Conservation (phyloP, 176 grass and related monocot species). For the Avena atlantica region DNA sequence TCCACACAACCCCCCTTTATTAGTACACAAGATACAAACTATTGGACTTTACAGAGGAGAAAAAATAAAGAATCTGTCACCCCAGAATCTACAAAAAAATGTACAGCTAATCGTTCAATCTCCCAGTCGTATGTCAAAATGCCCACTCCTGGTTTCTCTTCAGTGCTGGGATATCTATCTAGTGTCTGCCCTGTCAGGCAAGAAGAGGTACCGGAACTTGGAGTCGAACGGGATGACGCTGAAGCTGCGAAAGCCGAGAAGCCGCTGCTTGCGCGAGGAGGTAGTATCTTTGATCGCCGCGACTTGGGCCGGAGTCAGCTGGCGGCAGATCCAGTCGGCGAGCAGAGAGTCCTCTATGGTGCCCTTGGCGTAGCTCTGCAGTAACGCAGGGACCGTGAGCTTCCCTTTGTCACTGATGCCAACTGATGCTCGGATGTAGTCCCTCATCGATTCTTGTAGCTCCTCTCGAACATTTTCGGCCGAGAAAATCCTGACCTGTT, state of each 20-base stretch:
- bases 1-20: neutral
- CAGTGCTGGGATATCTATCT: neutral
- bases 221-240: conserved; percentile 68
- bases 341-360: conserved; percentile 86
- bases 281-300: conserved; percentile 60
- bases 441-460: conserved; percentile 80
- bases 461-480: conserved; percentile 56
- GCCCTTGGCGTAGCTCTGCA: conserved; percentile 85
- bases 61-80: conserved; percentile 10
- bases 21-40: neutral
- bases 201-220: conserved; percentile 82
- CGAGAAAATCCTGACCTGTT: conserved; percentile 84
- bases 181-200: conserved; percentile 43
- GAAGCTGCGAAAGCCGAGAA: conserved; percentile 74
- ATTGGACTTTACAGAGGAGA: conserved; percentile 33
- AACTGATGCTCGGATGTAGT: conserved; percentile 86
- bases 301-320: conserved; percentile 71
- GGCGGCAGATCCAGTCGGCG: conserved; percentile 86
- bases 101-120: neutral
- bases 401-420: conserved; percentile 82
- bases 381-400: conserved; percentile 71
- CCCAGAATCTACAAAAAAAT: conserved; percentile 49
- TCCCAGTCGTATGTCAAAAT: conserved; percentile 21
- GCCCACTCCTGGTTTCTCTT: neutral
- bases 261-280: conserved; percentile 64